Evolutionary conservation across 192 early-diverging fungal species (phyloP), one percentile per base, ranked within the genome.

Genomic region (Chytriomyces hyalinus): DNA sequence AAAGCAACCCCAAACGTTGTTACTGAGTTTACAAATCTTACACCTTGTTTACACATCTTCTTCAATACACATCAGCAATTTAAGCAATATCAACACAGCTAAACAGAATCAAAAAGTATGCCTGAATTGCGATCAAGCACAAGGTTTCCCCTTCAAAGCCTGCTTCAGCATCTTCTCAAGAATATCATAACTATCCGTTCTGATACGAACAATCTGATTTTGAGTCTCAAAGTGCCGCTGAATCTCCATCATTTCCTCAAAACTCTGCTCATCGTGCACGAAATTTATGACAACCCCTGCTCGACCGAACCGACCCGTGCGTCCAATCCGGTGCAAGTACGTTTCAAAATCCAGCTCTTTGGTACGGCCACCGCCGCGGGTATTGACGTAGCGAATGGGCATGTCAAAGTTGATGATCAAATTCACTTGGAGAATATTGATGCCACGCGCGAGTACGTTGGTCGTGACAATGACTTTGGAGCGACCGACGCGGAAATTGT

Each of bases 381-480:
- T 36, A 36, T 36, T 36, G 36, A 36, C 36, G 36, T 36, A 36
- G 0, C 36, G 36, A 20, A 57, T 57, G 20, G 53, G 53, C 53
- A 57, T 13, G 53, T 57, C 53, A 13, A 57, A 13, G 53, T 57
- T 57, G 53, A 57, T 57, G 53, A 57, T 57, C 1, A 57, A 20
- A 57, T 57, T 57, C 53, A 57, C 53, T 20, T 57, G 53, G 1
- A 20, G 15, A 13, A 57, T 20, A 2, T 57, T 20, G 13, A 57
- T 57, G 1, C 53, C 53, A 57, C 53, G 53, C 53, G 53, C 53
- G 53, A 57, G 53, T 3, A 57, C 53, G 53, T 57, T 95, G 46
- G 94, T 95, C 6, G 94, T 91, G 61, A 95, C 92, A 67, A 95
- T 79, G 0, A 95, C 94, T 83, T 94, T 94, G 82, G 88, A 90